Evolutionary conservation across 139 green algal genomes (phyloP).

Genomic region (Volvox reticuliferus): DNA sequence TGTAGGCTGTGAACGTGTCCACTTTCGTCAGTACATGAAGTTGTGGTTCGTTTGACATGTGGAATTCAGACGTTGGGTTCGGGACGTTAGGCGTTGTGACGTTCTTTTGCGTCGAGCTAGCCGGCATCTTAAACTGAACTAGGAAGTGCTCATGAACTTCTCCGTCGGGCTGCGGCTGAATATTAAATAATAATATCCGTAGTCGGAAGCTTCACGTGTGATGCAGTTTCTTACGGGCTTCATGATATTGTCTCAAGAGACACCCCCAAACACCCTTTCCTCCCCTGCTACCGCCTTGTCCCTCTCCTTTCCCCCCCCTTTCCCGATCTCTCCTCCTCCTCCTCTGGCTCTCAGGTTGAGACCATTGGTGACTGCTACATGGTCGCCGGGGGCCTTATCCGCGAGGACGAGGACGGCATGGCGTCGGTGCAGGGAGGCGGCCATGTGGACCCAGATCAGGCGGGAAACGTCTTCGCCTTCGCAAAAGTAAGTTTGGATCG

Average conservation of each 20-base stretch:
- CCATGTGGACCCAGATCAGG: slow-evolving; percentile 1
- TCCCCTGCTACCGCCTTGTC: background rate
- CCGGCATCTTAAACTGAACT: too few species aligned
- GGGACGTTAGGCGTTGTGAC: too few species aligned
- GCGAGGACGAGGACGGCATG: slow-evolving; percentile 34
- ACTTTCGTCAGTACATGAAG: too few species aligned
- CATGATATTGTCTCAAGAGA: too few species aligned
- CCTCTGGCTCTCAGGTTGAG: slow-evolving; percentile 9
- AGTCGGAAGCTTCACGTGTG: too few species aligned
- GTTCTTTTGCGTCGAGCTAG: too few species aligned
- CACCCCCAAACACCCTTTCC: too few species aligned
- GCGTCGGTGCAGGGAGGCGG: slow-evolving; percentile 13
- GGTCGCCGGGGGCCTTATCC: slow-evolving; percentile 6
- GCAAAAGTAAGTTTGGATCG: background rate
- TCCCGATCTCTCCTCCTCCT: background rate
- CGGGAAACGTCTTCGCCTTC: slow-evolving; percentile 1
- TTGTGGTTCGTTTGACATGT: too few species aligned
- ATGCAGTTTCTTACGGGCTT: too few species aligned
- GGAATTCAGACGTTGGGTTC: too few species aligned
- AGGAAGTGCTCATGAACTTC: background rate
- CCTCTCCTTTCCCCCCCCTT: background rate
- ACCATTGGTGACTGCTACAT: slow-evolving; percentile 49
- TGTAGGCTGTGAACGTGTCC: too few species aligned
- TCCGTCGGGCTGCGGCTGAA: background rate
- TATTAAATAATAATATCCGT: background rate